phyloP scores from a whole-genome alignment of 495 filamentous ascomycete genomes.

The Hypoxylon rickii region DNA sequence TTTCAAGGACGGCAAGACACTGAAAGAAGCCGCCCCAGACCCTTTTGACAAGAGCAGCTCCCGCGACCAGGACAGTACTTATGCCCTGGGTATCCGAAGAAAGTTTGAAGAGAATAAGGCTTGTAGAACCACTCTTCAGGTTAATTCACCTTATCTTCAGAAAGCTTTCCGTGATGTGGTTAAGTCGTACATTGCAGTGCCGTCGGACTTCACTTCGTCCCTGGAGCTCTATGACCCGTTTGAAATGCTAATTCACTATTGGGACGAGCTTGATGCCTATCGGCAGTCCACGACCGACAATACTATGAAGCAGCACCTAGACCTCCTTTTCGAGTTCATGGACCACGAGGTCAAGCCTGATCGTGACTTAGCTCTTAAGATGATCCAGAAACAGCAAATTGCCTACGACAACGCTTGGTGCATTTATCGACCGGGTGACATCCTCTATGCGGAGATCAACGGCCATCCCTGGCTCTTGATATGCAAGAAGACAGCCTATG shows the following conservation, averaged over 20 bases:
- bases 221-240: conserved; percentile 37
- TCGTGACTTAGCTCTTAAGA: conserved; percentile 35
- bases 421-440: conserved; percentile 43
- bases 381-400: conserved; percentile 37
- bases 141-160: conserved; percentile 52
- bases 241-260: conserved; percentile 39
- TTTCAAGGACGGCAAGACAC: conserved; percentile 20
- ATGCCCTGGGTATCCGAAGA: conserved; percentile 45
- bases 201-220: conserved; percentile 40
- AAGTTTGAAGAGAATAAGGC: conserved; percentile 30
- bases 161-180: conserved; percentile 41
- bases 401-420: conserved; percentile 41
- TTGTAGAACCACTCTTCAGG: conserved; percentile 40
- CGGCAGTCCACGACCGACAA: conserved; percentile 32
- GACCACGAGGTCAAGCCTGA: conserved; percentile 33
- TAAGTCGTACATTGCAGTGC: conserved; percentile 44
- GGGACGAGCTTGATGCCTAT: conserved; percentile 39
- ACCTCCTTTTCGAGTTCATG: conserved; percentile 43
- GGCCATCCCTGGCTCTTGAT: conserved; percentile 36
- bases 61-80: conserved; percentile 26
- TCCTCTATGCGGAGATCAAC: conserved; percentile 39
- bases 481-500: conserved; percentile 38
- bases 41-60: conserved; percentile 22
- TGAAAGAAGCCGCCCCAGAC: conserved; percentile 11
- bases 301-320: conserved; percentile 38